phyloP scores from a whole-genome alignment of 495 filamentous ascomycete species.

The Choiromyces venosus region DNA sequence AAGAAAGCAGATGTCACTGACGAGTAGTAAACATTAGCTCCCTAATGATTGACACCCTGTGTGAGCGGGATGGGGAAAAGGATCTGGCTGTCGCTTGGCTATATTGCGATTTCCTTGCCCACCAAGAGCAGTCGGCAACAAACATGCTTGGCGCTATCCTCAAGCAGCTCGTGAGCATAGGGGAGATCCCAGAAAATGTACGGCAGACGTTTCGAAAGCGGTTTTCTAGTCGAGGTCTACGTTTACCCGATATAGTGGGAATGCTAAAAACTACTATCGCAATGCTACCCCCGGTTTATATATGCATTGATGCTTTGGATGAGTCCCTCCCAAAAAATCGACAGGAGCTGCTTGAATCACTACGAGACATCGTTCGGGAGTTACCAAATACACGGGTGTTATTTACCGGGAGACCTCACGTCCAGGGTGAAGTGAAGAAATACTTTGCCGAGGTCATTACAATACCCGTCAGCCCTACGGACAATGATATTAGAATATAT shows the following conservation, averaged over 20 bases:
- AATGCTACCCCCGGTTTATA: neutral
- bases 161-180: neutral
- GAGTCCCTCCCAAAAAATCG: neutral
- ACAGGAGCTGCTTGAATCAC: neutral
- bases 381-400: too few relatives aligned
- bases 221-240: neutral
- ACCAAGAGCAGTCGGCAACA: neutral
- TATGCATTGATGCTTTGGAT: neutral
- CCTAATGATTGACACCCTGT: neutral
- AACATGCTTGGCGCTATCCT: neutral
- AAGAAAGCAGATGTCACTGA: neutral
- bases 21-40: neutral
- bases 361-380: neutral
- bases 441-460: too few relatives aligned
- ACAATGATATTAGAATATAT: too few relatives aligned
- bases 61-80: neutral
- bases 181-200: neutral
- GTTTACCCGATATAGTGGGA: neutral
- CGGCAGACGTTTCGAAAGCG: neutral
- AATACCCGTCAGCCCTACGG: too few relatives aligned
- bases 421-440: too few relatives aligned
- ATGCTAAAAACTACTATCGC: neutral
- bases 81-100: neutral
- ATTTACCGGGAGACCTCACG: too few relatives aligned
- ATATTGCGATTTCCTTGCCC: neutral